Evolutionary conservation across 352 stramenopile species (phyloP).

Genomic region (Phytopythium chamaehyphon): DNA sequence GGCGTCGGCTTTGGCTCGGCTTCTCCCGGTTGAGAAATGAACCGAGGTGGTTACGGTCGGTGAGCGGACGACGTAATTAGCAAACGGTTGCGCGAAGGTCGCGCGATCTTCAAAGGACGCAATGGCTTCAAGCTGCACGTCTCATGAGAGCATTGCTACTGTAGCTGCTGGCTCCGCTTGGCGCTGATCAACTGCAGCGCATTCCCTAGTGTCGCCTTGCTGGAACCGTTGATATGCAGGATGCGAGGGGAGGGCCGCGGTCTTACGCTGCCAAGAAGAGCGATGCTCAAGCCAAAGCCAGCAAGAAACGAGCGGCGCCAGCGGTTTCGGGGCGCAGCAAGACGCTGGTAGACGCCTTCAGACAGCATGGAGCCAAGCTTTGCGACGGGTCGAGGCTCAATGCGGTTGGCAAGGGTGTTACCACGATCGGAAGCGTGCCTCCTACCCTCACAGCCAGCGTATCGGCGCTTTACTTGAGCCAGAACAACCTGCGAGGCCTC

Average conservation of each 20-base stretch:
- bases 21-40: slow-evolving; percentile 2
- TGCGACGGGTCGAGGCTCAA: slow-evolving; percentile 78
- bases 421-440: slow-evolving; percentile 43
- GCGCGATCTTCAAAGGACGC: neutral
- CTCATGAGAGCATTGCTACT: neutral
- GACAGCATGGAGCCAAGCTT: slow-evolving; percentile 61
- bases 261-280: neutral
- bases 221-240: neutral
- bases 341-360: slow-evolving; percentile 59
- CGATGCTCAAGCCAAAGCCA: neutral
- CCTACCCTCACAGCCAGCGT: slow-evolving; percentile 37
- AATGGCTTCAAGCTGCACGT: neutral
- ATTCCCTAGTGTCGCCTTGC: too few species aligned
- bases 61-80: neutral
- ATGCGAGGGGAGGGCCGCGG: neutral
- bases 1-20: slow-evolving; percentile 1
- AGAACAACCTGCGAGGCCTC: slow-evolving; percentile 59
- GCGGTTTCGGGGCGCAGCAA: slow-evolving; percentile 18
- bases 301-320: neutral
- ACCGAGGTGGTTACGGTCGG: neutral
- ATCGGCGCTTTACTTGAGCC: slow-evolving; percentile 72
- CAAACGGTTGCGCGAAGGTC: neutral
- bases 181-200: too few species aligned
- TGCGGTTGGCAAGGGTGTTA: slow-evolving; percentile 52
- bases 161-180: too few species aligned